phyloP scores from a whole-genome alignment of 305 asterid genomes.

The Plantago coronopus region DNA sequence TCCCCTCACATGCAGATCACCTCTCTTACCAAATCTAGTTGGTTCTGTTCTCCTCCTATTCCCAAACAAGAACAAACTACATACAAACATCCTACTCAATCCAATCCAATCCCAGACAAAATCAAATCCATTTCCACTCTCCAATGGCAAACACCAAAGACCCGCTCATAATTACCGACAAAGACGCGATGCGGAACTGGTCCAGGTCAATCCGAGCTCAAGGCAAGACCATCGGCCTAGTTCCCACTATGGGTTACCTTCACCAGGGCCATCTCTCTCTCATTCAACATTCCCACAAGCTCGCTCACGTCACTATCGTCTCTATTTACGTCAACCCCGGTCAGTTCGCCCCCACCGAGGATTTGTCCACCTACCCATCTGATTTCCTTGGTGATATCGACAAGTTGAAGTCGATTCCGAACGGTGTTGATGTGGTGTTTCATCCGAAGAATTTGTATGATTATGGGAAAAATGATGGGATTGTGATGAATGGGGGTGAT shows the following conservation, averaged over 20 bases:
- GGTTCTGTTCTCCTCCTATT: too few species aligned
- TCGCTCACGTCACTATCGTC: constrained; percentile 55
- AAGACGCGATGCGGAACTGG: constrained; percentile 78
- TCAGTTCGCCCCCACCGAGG: constrained; percentile 87
- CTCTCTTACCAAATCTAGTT: too few species aligned
- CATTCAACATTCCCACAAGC: constrained; percentile 53
- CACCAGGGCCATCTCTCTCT: constrained; percentile 90
- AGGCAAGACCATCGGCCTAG: constrained; percentile 65
- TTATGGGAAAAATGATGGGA: constrained; percentile 32
- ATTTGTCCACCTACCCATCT: constrained; percentile 86
- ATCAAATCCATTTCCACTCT: too few species aligned
- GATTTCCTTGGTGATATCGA: constrained; percentile 74
- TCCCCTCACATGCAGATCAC: too few species aligned
- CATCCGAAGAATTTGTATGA: constrained; percentile 70
- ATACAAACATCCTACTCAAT: too few species aligned
- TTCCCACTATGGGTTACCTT: constrained; percentile 94
- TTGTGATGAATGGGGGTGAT: neutral
- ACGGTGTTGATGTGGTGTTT: constrained; percentile 80
- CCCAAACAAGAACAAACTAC: too few species aligned
- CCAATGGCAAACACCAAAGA: constrained; percentile 22
- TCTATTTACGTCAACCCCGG: constrained; percentile 90
- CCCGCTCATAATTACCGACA: constrained; percentile 54
- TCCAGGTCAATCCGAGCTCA: constrained; percentile 55
- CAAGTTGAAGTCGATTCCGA: constrained; percentile 47
- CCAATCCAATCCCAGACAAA: too few species aligned